Percentiles rank a stretch among this genome's conserved stretches.
Conservation (phyloP, 208 protist species). For the Herpetomonas samuelpessoai region DNA sequence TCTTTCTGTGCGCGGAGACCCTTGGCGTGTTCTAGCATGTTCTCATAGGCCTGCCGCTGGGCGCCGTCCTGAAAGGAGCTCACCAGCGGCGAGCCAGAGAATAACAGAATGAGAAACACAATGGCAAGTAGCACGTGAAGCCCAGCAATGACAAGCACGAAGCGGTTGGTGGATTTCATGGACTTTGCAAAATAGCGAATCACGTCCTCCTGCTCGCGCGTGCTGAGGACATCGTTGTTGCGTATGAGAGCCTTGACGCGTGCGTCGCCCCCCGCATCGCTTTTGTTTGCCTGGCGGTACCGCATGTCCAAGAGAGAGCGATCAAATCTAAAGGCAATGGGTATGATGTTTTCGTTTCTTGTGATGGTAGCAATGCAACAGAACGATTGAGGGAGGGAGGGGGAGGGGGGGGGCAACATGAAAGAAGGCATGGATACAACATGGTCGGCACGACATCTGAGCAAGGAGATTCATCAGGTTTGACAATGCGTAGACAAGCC, state of each 20-base stretch:
- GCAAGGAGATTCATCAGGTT: no score
- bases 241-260: conserved; percentile 31
- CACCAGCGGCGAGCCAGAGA: conserved; percentile 24
- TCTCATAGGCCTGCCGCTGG: not conserved
- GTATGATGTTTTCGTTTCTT: no score
- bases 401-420: no score
- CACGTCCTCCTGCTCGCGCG: conserved; percentile 65
- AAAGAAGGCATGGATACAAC: no score
- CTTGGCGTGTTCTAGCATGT: conserved; percentile 2
- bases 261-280: conserved; percentile 16
- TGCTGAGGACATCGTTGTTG: conserved; percentile 51
- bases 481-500: no score
- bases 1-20: conserved; percentile 1
- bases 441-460: no score
- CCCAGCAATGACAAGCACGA: conserved; percentile 42
- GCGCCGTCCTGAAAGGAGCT: not conserved
- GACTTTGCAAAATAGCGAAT: conserved; percentile 51
- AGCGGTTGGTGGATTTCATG: conserved; percentile 30
- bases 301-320: conserved; percentile 24
- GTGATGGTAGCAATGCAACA: no score
- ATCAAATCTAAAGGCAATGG: not conserved
- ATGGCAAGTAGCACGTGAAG: conserved; percentile 48
- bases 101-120: conserved; percentile 48
- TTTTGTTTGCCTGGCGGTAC: conserved; percentile 35
- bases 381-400: not conserved